phyloP scores from a whole-genome alignment of 306 rosid species.

The Acacia melanoxylon region DNA sequence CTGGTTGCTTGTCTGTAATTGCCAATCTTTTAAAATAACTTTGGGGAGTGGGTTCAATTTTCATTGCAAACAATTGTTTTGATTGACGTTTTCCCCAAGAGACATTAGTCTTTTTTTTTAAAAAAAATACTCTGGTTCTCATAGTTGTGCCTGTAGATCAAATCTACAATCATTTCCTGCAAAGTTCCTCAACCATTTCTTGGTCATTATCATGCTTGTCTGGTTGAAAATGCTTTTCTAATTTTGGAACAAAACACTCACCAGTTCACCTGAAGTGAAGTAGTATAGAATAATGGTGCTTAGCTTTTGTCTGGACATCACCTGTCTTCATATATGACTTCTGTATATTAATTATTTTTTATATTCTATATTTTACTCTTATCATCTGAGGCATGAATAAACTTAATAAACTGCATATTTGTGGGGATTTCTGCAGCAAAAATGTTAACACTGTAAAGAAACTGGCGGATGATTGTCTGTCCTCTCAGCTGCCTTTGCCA shows the following conservation, averaged over 20 bases:
- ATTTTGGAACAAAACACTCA: slow-evolving; percentile 11
- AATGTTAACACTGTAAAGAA: slow-evolving; percentile 92
- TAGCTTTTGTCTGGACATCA: slow-evolving; percentile 17
- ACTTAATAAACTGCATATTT: slow-evolving; percentile 16
- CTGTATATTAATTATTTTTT: slow-evolving; percentile 17
- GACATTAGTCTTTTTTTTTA: background rate
- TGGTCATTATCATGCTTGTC: slow-evolving; percentile 14
- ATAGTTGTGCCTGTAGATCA: background rate
- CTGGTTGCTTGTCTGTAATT: background rate
- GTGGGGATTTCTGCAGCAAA: slow-evolving; percentile 67
- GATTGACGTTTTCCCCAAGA: background rate
- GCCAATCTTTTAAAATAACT: background rate
- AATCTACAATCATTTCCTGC: background rate
- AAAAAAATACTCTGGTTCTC: slow-evolving; percentile 1
- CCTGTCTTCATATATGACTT: background rate
- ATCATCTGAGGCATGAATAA: slow-evolving; percentile 7
- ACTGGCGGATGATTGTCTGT: slow-evolving; percentile 87
- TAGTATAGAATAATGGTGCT: background rate
- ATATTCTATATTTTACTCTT: too few relatives aligned
- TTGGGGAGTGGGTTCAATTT: slow-evolving; percentile 9
- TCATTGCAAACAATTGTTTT: slow-evolving; percentile 6
- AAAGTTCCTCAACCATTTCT: background rate
- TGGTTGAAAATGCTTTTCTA: slow-evolving; percentile 13
- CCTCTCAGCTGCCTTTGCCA: slow-evolving; percentile 74
- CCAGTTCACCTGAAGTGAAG: slow-evolving; percentile 12